These are phyloP conservation scores for Litsea cubeba DNA, from an alignment of 164 flowering plant genomes.

Conservation along the genomic window DNA sequence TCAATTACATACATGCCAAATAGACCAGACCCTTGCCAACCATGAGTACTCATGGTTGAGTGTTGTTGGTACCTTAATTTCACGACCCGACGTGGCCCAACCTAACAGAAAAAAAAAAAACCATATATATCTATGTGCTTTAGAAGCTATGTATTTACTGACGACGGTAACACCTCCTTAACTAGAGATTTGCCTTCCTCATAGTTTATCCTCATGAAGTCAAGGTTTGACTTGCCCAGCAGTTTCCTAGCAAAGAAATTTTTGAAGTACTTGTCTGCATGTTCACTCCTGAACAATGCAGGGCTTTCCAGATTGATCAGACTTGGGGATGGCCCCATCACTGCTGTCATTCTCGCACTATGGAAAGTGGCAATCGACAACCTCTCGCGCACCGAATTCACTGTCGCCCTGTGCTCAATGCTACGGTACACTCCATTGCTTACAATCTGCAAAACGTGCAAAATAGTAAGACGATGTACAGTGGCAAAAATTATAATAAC, in stretches of 20 bases:
- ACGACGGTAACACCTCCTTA: no score
- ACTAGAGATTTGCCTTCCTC: neutral
- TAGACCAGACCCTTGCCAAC: no score
- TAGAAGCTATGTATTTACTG: no score
- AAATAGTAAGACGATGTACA: neutral
- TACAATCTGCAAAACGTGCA: slow-evolving; percentile 16
- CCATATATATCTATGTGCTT: no score
- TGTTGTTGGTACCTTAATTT: no score
- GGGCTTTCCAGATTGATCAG: slow-evolving; percentile 20
- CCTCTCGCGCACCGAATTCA: slow-evolving; percentile 25
- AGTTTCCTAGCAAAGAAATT: slow-evolving; percentile 19
- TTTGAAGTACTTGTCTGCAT: slow-evolving; percentile 10
- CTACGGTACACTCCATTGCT: slow-evolving; percentile 32
- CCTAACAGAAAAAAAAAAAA: no score
- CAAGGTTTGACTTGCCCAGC: slow-evolving; percentile 22
- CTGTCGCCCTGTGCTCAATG: slow-evolving; percentile 31
- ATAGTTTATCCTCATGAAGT: slow-evolving; percentile 15
- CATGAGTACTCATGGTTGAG: no score
- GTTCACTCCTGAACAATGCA: slow-evolving; percentile 9
- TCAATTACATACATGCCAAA: no score
- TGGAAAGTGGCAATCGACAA: slow-evolving; percentile 24
- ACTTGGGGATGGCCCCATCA: slow-evolving; percentile 31
- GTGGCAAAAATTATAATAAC: neutral
- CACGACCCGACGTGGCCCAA: no score
- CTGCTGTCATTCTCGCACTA: slow-evolving; percentile 4